Evolutionary conservation across 208 protist genomes (phyloP), one percentile per base, ranked within the genome.

Genomic region (Balamuthia mandrillaris): DNA sequence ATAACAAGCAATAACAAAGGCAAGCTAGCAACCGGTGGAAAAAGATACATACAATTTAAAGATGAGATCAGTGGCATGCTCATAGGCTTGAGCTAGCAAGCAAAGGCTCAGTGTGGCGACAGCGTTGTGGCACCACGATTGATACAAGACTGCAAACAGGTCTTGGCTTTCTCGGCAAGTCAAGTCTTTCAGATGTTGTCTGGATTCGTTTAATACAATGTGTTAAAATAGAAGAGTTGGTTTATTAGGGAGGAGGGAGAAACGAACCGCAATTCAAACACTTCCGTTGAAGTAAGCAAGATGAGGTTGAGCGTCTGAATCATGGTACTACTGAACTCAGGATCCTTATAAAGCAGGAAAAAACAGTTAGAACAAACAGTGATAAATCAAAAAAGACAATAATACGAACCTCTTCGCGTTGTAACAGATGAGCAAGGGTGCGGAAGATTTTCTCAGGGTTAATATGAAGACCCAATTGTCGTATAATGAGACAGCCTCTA

Each of bases 91-190:
- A 7, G 91, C 90, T 27, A 98, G 90, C 33, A 98, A 82, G 56
- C 96, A 97, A 3, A 99, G 89, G 9, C 93, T 94, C 58, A 99
- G 89, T 7, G 95, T 78, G 5, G 96, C 85, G 6, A 97, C 94
- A 16, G 96, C 90, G 85, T 95, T 97, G 88, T 96, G 94, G 42
- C 90, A 90, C 63, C 78, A 77, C 39, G 78, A 86, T 1, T 29
- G 31, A 60, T 93, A 95, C 9, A 99, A 77, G 10, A 84, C 79
- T 0, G 72, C 24, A 88, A 98, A 97, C 0, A 95, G 88, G 58
- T 89, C 87, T n/a, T 72, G 44, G 39, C 75, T 84, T 44, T 82
- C 72, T 44, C 33, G 61, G 35, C 41, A 82, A 60, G 27, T 81
- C 87, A 47, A 75, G 65, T 14, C 84, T 58, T 78, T 94, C 81